Conservation (phyloP, 352 stramenopile species). For the Elongisporangium anandrum region DNA sequence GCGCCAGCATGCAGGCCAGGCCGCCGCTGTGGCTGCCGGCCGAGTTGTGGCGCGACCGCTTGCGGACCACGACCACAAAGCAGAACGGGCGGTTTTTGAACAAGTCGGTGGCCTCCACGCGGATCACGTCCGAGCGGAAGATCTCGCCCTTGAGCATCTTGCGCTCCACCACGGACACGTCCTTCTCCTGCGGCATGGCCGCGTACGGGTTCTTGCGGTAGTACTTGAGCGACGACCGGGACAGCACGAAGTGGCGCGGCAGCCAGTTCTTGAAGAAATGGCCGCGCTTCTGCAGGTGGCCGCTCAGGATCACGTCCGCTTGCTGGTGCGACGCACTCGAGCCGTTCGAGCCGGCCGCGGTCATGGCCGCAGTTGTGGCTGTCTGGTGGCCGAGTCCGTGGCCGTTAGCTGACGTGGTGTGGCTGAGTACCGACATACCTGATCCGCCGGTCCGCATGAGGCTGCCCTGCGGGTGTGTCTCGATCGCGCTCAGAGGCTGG, state of each 20-base stretch:
- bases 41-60: constrained; percentile 31
- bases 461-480: constrained; percentile 25
- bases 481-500: constrained; percentile 25
- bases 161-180: constrained; percentile 42
- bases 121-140: constrained; percentile 42
- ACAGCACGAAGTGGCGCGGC: constrained; percentile 65
- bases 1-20: constrained; percentile 39
- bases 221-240: constrained; percentile 48
- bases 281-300: constrained; percentile 56
- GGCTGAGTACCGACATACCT: not conserved
- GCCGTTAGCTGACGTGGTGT: not conserved
- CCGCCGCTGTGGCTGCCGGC: constrained; percentile 11
- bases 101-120: constrained; percentile 47
- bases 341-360: not conserved
- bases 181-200: constrained; percentile 24
- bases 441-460: constrained; percentile 4
- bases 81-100: constrained; percentile 62
- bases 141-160: constrained; percentile 69
- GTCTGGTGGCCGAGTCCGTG: not conserved
- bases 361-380: constrained; percentile 9
- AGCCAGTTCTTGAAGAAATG: constrained; percentile 80
- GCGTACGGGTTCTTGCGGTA: constrained; percentile 67
- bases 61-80: constrained; percentile 60
- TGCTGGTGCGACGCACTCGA: constrained; percentile 13
- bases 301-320: constrained; percentile 50